These are phyloP conservation scores for Abrus pulchellus DNA, from an alignment of 306 rosid genomes.

Conservation along the genomic window DNA sequence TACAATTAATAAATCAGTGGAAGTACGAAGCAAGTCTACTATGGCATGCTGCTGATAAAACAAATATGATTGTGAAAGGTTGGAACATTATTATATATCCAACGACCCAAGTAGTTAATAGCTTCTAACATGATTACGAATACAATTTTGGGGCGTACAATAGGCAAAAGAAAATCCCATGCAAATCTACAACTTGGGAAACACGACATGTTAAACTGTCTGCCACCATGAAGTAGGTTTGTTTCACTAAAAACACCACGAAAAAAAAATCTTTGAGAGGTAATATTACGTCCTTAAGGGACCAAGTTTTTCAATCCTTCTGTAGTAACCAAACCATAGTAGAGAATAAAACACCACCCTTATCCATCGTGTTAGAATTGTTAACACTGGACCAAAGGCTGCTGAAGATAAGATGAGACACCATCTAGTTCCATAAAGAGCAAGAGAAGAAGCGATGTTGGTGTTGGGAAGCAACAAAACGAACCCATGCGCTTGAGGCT, in stretches of 20 bases:
- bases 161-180: not conserved
- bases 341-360: conserved; percentile 31
- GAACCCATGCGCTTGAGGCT: conserved; percentile 21
- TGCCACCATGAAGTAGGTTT: conserved; percentile 28
- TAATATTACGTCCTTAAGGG: conserved; percentile 12
- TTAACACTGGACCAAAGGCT: conserved; percentile 33
- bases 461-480: conserved; percentile 24
- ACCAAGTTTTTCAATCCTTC: conserved; percentile 42
- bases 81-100: not conserved
- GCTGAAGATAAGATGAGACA: conserved; percentile 27
- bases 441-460: conserved; percentile 22
- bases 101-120: not conserved
- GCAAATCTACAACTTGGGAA: conserved; percentile 43
- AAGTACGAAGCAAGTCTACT: no score
- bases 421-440: conserved; percentile 30
- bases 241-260: conserved; percentile 42
- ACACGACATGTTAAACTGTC: not conserved
- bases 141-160: no score
- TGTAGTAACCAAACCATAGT: conserved; percentile 40
- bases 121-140: not conserved
- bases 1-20: no score
- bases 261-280: not conserved
- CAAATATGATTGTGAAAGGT: not conserved
- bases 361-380: not conserved
- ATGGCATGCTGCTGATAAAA: not conserved